Conservation (phyloP, 116 monocot species). For the Cymodocea nodosa region DNA sequence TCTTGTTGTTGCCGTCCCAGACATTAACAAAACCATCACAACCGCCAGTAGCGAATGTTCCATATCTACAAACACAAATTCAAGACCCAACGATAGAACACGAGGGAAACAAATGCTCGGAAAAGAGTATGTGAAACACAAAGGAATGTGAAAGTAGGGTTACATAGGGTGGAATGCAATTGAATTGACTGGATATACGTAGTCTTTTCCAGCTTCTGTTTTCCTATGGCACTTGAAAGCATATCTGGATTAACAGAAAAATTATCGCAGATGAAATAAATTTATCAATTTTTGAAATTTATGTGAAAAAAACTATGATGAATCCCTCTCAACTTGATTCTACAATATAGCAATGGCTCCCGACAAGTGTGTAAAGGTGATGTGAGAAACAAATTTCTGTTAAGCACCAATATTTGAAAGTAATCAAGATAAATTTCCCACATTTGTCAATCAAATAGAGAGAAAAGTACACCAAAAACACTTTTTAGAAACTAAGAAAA, state of each 20-base stretch:
- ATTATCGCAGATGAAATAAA: too few relatives aligned
- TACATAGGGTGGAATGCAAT: slow-evolving; percentile 97
- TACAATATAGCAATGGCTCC: too few relatives aligned
- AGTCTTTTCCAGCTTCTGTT: slow-evolving; percentile 89
- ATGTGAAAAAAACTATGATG: too few relatives aligned
- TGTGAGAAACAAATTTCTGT: too few relatives aligned
- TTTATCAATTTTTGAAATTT: too few relatives aligned
- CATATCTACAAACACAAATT: slow-evolving; percentile 47
- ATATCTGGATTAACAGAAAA: slow-evolving; percentile 36
- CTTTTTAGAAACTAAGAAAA: too few relatives aligned
- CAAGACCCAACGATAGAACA: not conserved
- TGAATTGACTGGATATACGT: slow-evolving; percentile 89
- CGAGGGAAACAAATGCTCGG: not conserved
- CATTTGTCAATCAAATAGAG: too few relatives aligned
- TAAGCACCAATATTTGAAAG: too few relatives aligned
- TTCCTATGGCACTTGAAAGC: slow-evolving; percentile 96
- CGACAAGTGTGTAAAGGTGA: too few relatives aligned
- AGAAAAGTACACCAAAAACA: too few relatives aligned
- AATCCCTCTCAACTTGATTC: too few relatives aligned
- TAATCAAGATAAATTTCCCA: too few relatives aligned
- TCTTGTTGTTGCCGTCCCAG: slow-evolving; percentile 98
- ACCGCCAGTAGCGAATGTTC: slow-evolving; percentile 96
- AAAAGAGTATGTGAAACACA: not conserved
- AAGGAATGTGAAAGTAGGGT: slow-evolving; percentile 3
- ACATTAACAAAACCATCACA: slow-evolving; percentile 97